Evolutionary conservation across 768 basidiomycete genomes (phyloP), one percentile per base, ranked within the genome.

Genomic region (Dioszegia crocea): DNA sequence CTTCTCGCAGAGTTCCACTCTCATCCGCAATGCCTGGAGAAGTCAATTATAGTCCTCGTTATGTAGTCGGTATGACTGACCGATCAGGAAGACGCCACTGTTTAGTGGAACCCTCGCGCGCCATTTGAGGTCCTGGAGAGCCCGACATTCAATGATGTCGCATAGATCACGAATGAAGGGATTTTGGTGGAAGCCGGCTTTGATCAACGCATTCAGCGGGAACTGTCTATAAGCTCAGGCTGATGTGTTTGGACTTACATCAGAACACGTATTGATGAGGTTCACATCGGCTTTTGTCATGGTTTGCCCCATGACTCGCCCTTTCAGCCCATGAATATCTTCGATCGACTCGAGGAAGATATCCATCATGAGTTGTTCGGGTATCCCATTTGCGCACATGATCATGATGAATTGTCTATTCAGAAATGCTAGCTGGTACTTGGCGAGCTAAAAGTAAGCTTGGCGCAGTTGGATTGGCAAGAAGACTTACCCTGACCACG

Each of bases 321-420:
- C 44, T 4, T 59, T 57, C 23, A 76, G 58, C 0, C 69, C 72
- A 27, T 66, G 60, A 39, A 74, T 66, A 23, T 62, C 46, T n/a
- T 50, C 40, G 4, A 77, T 68, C 14, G 68, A 67, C 10, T 67
- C 60, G 2, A 59, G n/a, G 54, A 77, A 77, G 44, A 75, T 62
- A 14, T 70, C 61, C n/a, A 69, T 51, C 36, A 77, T 67, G 24
- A 74, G 53, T 4, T 66, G 40, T 10, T 64, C 64, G 0, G 68
- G 67, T 1, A 77, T 63, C 1, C 73, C 74, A 31, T 74, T 68
- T 0, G 65, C 68, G 17, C 64, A 66, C 61, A 77, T 68, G 46
- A 77, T 65, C 21, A 67, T 65, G 68, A 77, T 75, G 62, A 75
- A 77, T 51, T 77, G 76, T 21, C 76, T 56, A 53, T 77, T 75